Evolutionary conservation across 129 eudicot species (phyloP).

Genomic region (Centrapalus pauciflorus): DNA sequence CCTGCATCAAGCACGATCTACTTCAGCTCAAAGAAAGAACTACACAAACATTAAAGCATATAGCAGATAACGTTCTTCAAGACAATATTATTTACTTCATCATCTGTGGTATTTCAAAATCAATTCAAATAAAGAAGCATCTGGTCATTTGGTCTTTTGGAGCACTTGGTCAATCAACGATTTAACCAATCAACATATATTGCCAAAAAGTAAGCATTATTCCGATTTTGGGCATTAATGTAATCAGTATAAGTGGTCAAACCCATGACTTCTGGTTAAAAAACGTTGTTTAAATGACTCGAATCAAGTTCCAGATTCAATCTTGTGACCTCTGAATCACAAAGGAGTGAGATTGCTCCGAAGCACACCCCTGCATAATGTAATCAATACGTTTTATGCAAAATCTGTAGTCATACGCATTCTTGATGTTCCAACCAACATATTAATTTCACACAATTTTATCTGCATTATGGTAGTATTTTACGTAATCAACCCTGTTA

Average conservation of each 20-base stretch:
- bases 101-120: no score
- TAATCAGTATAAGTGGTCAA: no score
- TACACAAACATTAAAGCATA: background rate
- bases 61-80: background rate
- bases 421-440: background rate
- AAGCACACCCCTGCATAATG: no score
- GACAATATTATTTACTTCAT: no score
- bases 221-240: background rate
- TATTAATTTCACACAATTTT: background rate
- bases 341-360: no score
- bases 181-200: background rate
- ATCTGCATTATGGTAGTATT: background rate
- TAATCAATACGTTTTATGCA: no score
- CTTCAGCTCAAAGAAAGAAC: background rate
- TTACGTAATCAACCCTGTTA: background rate
- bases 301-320: no score
- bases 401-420: background rate
- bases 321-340: no score
- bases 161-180: no score
- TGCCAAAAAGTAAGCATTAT: background rate
- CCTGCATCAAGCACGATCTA: slow-evolving; percentile 38
- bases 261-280: no score
- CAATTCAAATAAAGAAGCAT: background rate
- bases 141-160: background rate
- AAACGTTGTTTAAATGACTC: no score